phyloP scores from a whole-genome alignment of 1,284 basidiomycete genomes.

The Hemileccinum hortonii region DNA sequence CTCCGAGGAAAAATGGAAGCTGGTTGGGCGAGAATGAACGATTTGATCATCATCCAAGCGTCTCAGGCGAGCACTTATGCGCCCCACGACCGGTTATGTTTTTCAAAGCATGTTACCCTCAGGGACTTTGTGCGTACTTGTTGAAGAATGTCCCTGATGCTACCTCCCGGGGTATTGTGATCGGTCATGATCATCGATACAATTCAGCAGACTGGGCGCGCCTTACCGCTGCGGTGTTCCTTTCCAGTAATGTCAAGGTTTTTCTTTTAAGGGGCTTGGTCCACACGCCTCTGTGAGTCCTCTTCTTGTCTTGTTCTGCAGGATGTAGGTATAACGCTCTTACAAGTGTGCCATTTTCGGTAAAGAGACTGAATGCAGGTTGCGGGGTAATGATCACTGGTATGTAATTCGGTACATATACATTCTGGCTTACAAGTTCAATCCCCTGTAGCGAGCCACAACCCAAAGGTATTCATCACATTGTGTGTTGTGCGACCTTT shows the following conservation, averaged over 20 bases:
- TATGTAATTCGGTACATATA: constrained; percentile 25
- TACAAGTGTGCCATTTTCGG: constrained; percentile 72
- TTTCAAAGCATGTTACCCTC: not conserved
- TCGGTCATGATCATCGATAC: constrained; percentile 80
- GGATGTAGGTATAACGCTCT: constrained; percentile 3
- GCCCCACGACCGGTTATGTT: not conserved
- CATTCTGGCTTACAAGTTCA: not conserved
- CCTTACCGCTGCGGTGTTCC: constrained; percentile 70
- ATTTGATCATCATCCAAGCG: constrained; percentile 78
- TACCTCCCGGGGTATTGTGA: constrained; percentile 62
- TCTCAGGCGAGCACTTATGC: constrained; percentile 56
- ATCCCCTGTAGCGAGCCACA: constrained; percentile 64
- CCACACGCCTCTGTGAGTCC: constrained; percentile 76
- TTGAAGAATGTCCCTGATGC: constrained; percentile 53
- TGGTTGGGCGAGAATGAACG: constrained; percentile 85
- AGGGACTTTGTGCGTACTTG: constrained; percentile 79
- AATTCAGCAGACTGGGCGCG: constrained; percentile 76
- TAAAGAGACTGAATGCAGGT: constrained; percentile 64
- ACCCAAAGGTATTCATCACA: constrained; percentile 63
- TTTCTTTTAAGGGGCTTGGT: constrained; percentile 70
- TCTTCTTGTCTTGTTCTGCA: not conserved
- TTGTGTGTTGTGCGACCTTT: not conserved
- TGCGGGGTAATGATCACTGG: constrained; percentile 89
- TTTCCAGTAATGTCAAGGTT: constrained; percentile 61
- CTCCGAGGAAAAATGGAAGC: constrained; percentile 82